Evolutionary conservation across 345 rosid genomes (phyloP).

Genomic region (Carallia pectinifolia): DNA sequence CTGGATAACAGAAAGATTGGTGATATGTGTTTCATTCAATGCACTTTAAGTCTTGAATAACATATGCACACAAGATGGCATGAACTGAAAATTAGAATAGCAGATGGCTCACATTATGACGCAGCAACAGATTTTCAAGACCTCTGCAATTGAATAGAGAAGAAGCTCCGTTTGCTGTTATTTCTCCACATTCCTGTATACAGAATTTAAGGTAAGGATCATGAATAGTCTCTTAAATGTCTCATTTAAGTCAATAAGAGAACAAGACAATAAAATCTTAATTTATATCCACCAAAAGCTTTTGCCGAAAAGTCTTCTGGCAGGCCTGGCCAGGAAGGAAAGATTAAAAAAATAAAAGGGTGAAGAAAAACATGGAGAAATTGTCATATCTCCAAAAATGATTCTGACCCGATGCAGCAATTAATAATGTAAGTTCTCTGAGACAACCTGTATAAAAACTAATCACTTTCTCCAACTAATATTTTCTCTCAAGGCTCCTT

Average conservation of each 20-base stretch:
- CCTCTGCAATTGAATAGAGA: constrained; percentile 61
- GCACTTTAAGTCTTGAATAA: not conserved
- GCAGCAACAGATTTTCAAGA: constrained; percentile 68
- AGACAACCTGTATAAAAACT: too few species aligned
- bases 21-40: not conserved
- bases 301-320: too few species aligned
- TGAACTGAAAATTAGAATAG: constrained; percentile 1
- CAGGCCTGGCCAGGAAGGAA: not conserved
- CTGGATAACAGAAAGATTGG: not conserved
- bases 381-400: too few species aligned
- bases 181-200: constrained; percentile 64
- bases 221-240: not conserved
- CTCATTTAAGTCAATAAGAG: not conserved
- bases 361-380: not conserved
- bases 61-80: not conserved
- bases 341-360: not conserved
- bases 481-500: too few species aligned
- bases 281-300: not conserved
- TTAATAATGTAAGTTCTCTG: too few species aligned
- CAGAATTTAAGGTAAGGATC: constrained; percentile 11
- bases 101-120: constrained; percentile 66
- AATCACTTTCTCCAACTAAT: too few species aligned
- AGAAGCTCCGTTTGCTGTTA: constrained; percentile 51
- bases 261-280: not conserved
- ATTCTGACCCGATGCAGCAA: too few species aligned